Evolutionary conservation across 768 basidiomycete genomes (phyloP).

Genomic region (Russula foetens): DNA sequence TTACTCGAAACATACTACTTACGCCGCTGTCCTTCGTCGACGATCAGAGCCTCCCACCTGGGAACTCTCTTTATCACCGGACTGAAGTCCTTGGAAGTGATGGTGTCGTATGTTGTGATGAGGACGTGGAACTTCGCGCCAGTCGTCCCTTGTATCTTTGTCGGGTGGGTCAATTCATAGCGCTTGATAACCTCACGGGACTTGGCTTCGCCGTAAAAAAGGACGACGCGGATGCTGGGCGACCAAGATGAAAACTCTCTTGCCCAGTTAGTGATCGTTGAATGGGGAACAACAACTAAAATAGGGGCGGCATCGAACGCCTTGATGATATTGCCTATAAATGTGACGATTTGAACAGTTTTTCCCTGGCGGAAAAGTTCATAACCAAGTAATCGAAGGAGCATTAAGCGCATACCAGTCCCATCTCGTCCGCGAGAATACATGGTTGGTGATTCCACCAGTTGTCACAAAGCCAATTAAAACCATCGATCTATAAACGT

Average conservation of each 20-base stretch:
- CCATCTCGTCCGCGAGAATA: conserved; percentile 98
- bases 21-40: conserved; percentile 93
- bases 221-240: conserved; percentile 66
- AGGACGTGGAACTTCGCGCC: conserved; percentile 80
- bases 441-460: conserved; percentile 84
- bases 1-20: conserved; percentile 28
- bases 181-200: conserved; percentile 72
- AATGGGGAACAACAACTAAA: conserved; percentile 92
- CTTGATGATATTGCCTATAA: conserved; percentile 58
- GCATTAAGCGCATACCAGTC: conserved; percentile 45
- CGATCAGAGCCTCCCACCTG: conserved; percentile 88
- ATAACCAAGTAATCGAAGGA: background rate
- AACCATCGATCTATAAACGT: conserved; percentile 53
- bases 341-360: conserved; percentile 86
- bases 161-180: conserved; percentile 68
- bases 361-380: conserved; percentile 51
- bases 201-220: conserved; percentile 76
- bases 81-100: conserved; percentile 61
- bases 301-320: conserved; percentile 62
- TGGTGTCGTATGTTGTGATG: conserved; percentile 87
- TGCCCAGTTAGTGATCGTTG: conserved; percentile 92
- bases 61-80: conserved; percentile 73
- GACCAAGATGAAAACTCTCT: conserved; percentile 90
- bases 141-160: conserved; percentile 32
- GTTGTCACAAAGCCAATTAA: conserved; percentile 79